phyloP scores from a whole-genome alignment of 352 stramenopile species.

The Phytophthora cryptogea region DNA sequence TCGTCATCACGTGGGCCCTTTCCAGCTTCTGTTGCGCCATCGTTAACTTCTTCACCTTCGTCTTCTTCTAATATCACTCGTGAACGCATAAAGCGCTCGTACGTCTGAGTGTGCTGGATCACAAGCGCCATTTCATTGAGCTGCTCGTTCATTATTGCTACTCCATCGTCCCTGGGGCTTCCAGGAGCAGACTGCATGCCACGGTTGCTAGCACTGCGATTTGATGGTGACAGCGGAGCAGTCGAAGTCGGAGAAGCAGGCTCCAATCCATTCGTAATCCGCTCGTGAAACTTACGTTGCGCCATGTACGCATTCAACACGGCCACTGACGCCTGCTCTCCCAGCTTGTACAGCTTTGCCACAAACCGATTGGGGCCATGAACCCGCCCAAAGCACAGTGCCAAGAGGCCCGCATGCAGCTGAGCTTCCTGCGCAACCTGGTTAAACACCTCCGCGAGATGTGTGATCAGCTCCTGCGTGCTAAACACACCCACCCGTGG shows the following conservation, averaged over 20 bases:
- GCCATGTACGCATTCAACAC: slow-evolving; percentile 75
- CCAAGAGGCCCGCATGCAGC: slow-evolving; percentile 59
- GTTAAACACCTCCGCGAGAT: slow-evolving; percentile 80
- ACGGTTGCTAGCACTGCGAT: slow-evolving; percentile 18
- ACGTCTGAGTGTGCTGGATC: slow-evolving; percentile 90
- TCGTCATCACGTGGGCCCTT: slow-evolving; percentile 6
- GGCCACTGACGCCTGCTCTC: slow-evolving; percentile 58
- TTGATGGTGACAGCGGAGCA: slow-evolving; percentile 23
- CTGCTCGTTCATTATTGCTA: slow-evolving; percentile 80
- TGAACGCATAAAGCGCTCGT: slow-evolving; percentile 87
- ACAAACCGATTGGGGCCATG: slow-evolving; percentile 58
- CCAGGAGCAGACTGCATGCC: slow-evolving; percentile 12
- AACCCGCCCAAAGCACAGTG: slow-evolving; percentile 58
- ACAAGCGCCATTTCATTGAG: slow-evolving; percentile 87
- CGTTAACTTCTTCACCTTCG: slow-evolving; percentile 1
- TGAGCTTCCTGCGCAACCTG: slow-evolving; percentile 67
- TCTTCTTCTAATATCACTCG: slow-evolving; percentile 38
- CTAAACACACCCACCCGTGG: slow-evolving; percentile 54
- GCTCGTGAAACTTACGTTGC: slow-evolving; percentile 72
- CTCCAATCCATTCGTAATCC: slow-evolving; percentile 46
- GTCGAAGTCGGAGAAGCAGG: slow-evolving; percentile 9
- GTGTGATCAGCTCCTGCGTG: slow-evolving; percentile 75
- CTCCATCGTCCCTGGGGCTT: slow-evolving; percentile 52
- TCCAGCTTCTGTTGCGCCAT: slow-evolving; percentile 11
- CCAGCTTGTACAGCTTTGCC: slow-evolving; percentile 55